Evolutionary conservation across 2,329 filamentous ascomycete species (phyloP).

Genomic region (Calonectria leucothoes): DNA sequence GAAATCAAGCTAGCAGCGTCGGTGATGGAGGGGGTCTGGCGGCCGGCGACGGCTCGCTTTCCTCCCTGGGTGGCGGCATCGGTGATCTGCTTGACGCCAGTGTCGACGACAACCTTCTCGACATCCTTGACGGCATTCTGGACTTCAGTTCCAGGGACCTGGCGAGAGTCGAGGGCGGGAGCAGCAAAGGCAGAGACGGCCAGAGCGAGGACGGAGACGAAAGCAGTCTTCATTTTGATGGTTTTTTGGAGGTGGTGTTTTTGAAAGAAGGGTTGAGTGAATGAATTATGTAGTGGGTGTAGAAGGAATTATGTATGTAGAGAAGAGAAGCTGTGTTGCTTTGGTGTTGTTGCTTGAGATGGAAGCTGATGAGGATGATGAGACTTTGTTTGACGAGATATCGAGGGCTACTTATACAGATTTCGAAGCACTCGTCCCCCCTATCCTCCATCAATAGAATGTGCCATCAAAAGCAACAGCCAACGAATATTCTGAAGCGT

Average conservation of each 20-base stretch:
- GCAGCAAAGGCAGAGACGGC: constrained; percentile 31
- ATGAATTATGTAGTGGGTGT: not conserved
- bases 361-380: not conserved
- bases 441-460: not conserved
- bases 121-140: constrained; percentile 7
- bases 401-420: constrained; percentile 7
- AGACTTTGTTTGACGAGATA: not conserved
- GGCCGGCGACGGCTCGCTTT: not conserved
- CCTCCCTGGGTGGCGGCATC: not conserved
- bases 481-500: not conserved
- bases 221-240: constrained; percentile 34
- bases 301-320: not conserved
- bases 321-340: not conserved
- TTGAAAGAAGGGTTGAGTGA: not conserved
- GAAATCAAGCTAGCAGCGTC: not conserved
- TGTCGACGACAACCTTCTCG: not conserved
- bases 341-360: not conserved
- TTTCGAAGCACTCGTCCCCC: not conserved
- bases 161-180: no score
- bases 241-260: not conserved
- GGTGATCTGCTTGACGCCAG: not conserved
- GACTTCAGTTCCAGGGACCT: no score
- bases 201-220: constrained; percentile 32
- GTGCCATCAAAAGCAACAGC: not conserved
- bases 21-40: not conserved